phyloP scores from a whole-genome alignment of 257 asterid species.

The Agastache rugosa region DNA sequence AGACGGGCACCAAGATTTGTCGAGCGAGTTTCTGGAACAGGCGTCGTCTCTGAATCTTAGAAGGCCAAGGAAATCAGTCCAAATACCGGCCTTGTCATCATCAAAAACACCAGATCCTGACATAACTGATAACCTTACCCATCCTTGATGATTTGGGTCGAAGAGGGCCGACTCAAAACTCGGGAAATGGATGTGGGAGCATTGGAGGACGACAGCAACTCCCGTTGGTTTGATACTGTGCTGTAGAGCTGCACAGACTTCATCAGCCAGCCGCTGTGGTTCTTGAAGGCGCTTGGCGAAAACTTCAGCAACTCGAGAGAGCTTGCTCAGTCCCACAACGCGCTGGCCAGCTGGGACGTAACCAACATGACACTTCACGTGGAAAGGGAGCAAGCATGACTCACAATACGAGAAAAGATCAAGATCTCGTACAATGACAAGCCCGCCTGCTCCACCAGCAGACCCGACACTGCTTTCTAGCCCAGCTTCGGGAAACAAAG shows the following conservation, averaged over 20 bases:
- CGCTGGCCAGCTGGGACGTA: conserved; percentile 82
- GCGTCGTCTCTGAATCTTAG: conserved; percentile 54
- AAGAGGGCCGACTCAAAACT: conserved; percentile 51
- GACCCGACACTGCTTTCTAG: conserved; percentile 72
- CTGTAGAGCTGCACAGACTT: conserved; percentile 75
- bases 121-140: conserved; percentile 51
- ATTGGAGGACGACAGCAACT: conserved; percentile 83
- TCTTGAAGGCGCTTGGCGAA: conserved; percentile 91
- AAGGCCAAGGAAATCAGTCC: conserved; percentile 82
- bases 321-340: conserved; percentile 91
- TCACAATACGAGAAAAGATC: conserved; percentile 91
- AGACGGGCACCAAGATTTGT: conserved; percentile 77
- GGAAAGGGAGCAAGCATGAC: conserved; percentile 96
- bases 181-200: conserved; percentile 76
- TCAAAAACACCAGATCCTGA: conserved; percentile 88
- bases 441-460: conserved; percentile 96
- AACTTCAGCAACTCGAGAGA: conserved; percentile 88
- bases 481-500: conserved; percentile 92
- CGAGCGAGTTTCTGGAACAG: conserved; percentile 14
- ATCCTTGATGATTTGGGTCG: conserved; percentile 62
- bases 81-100: conserved; percentile 52
- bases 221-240: conserved; percentile 81
- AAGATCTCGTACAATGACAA: conserved; percentile 92
- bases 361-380: conserved; percentile 88
- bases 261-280: conserved; percentile 82